Evolutionary conservation across 805 yeast species (phyloP).

Genomic region (Yarrowia osloensis): DNA sequence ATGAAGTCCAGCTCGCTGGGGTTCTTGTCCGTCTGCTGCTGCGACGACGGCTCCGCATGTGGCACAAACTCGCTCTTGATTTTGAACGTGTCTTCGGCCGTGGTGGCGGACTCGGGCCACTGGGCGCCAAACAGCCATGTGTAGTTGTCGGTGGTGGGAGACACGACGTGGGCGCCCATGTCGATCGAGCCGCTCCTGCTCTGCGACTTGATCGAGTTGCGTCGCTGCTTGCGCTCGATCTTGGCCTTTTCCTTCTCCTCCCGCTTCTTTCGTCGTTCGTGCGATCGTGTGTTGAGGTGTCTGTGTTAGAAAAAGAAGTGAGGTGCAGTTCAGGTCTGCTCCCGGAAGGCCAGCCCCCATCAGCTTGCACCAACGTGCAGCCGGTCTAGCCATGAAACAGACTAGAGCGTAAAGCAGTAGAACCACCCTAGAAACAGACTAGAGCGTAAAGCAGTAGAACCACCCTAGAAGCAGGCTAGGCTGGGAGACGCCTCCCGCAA

Average conservation of each 20-base stretch:
- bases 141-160: constrained; percentile 26
- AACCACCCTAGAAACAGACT: not conserved
- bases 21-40: constrained; percentile 3
- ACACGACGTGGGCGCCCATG: not conserved
- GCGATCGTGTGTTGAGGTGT: constrained; percentile 21
- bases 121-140: constrained; percentile 26
- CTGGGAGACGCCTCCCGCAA: not conserved
- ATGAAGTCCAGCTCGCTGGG: constrained; percentile 19
- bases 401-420: too few relatives aligned
- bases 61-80: constrained; percentile 26
- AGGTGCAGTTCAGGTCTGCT: too few relatives aligned
- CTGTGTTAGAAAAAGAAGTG: not conserved
- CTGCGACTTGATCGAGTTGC: constrained; percentile 25
- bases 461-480: not conserved
- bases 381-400: too few relatives aligned
- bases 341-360: too few relatives aligned
- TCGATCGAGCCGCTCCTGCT: constrained; percentile 18
- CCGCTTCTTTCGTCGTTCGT: constrained; percentile 21
- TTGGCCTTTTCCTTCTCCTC: constrained; percentile 22
- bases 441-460: not conserved
- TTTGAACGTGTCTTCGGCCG: constrained; percentile 22
- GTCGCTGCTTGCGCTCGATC: constrained; percentile 7
- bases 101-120: constrained; percentile 24
- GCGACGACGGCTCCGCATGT: not conserved
- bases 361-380: too few relatives aligned